Evolutionary conservation across 2,329 filamentous ascomycete genomes (phyloP), one percentile per base, ranked within the genome.

Genomic region (Paecilomyces dactylethromorphus): DNA sequence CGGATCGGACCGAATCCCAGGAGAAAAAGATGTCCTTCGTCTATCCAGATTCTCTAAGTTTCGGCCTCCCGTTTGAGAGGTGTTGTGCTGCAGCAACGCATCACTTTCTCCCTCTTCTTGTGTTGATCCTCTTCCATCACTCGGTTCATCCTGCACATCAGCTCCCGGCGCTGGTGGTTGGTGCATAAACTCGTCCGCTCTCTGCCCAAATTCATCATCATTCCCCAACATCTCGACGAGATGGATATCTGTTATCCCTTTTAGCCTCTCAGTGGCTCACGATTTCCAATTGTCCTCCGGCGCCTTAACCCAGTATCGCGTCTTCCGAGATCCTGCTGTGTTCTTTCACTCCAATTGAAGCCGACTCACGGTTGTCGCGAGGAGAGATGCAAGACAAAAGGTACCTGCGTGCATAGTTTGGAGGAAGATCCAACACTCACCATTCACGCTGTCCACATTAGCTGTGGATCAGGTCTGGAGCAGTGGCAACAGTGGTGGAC

Each of bases 1-100:
- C 11, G 60, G n/a, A 50, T 61, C 59, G 6, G 55, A 55, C 22
- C 53, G 18, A 22, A 53, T 54, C 31, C 49, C 57, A 7, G 56
- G 35, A 21, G 50, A 54, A 7, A 54, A 45, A 11, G 56, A 54
- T n/a, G 50, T 22, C 32, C 56, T 33, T 32, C 55, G 50, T 29
- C 22, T 52, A 52, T 52, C 10, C 53, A 54, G 11, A 49, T 49
- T 55, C 56, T 52, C 13, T 10, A 50, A 18, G 31, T 53, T n/a
- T 56, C 60, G 32, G 33, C 18, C 32, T 53, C 54, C 18, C 5
- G 18, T 26, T 33, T 39, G 54, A 21, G 54, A 55, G n/a, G 54
- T n/a, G 21, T 29, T 52, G 5, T 22, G 50, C 26, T 11, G 21
- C 7, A 13, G 8, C 50, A 13, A 29, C 13, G 7, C 50, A 52